Conservation (phyloP, 441 rosid species). For the Arabidopsis hybrid region DNA sequence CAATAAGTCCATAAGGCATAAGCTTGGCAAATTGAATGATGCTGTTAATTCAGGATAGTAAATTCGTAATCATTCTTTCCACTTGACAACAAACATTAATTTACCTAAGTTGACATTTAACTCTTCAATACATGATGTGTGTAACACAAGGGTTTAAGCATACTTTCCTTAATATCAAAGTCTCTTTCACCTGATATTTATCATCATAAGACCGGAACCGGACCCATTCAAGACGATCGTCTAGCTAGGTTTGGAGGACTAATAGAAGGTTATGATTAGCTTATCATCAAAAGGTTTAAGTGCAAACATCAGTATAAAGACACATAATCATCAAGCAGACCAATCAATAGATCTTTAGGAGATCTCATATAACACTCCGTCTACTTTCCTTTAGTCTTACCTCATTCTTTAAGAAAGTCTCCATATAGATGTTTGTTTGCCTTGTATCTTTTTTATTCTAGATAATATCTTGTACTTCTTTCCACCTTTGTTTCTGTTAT, state of each 20-base stretch:
- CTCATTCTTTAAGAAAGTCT: constrained; percentile 23
- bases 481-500: constrained; percentile 12
- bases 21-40: neutral
- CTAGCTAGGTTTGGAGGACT: neutral
- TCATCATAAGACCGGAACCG: neutral
- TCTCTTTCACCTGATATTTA: constrained; percentile 10
- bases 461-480: neutral
- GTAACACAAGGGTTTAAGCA: neutral
- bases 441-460: neutral
- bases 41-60: neutral
- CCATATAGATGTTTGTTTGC: neutral
- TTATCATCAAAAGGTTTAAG: neutral
- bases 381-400: constrained; percentile 17
- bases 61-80: neutral
- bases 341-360: constrained; percentile 7
- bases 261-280: neutral
- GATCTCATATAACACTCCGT: constrained; percentile 3
- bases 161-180: constrained; percentile 1
- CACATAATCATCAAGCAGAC: neutral
- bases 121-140: neutral
- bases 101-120: neutral
- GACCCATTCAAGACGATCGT: neutral
- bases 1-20: neutral
- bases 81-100: neutral
- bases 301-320: constrained; percentile 17